These are phyloP conservation scores for Erysimum cheiri DNA, from an alignment of 441 rosid species.

Conservation along the genomic window DNA sequence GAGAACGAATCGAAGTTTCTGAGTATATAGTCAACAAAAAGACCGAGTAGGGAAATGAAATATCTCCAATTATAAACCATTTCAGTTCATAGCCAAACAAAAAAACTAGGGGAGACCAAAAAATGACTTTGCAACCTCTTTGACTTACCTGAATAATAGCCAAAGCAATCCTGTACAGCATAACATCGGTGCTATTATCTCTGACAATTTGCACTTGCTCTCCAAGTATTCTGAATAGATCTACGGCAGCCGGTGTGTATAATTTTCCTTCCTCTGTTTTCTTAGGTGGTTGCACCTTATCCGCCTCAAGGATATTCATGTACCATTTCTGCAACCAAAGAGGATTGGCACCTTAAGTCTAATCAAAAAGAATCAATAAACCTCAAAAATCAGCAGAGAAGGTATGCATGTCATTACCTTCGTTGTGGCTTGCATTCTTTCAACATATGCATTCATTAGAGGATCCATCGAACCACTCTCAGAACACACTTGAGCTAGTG, in stretches of 20 bases:
- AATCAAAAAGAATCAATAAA: conserved; percentile 10
- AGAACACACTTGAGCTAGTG: conserved; percentile 99
- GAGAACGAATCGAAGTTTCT: conserved; percentile 15
- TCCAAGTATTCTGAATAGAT: conserved; percentile 95
- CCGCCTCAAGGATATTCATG: conserved; percentile 92
- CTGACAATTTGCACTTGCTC: conserved; percentile 99
- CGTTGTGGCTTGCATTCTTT: conserved; percentile 99
- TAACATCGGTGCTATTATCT: conserved; percentile 96
- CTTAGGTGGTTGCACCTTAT: conserved; percentile 96
- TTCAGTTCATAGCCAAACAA: conserved; percentile 26
- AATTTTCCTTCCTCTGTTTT: conserved; percentile 98
- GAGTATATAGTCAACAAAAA: conserved; percentile 1
- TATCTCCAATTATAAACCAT: conserved; percentile 16
- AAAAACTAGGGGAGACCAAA: conserved; percentile 16
- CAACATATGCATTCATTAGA: conserved; percentile 96
- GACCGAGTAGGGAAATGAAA: background rate
- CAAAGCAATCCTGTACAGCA: conserved; percentile 95
- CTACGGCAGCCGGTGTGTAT: conserved; percentile 99
- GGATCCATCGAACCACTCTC: conserved; percentile 99
- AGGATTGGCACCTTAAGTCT: conserved; percentile 30
- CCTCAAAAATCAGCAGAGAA: conserved; percentile 15
- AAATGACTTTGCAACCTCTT: conserved; percentile 33
- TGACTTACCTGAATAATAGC: conserved; percentile 92
- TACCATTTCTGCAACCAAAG: conserved; percentile 88
- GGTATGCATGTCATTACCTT: conserved; percentile 59